Base-by-base conservation (phyloP, 768 basidiomycete species). In the Rhodocollybia butyracea region DNA sequence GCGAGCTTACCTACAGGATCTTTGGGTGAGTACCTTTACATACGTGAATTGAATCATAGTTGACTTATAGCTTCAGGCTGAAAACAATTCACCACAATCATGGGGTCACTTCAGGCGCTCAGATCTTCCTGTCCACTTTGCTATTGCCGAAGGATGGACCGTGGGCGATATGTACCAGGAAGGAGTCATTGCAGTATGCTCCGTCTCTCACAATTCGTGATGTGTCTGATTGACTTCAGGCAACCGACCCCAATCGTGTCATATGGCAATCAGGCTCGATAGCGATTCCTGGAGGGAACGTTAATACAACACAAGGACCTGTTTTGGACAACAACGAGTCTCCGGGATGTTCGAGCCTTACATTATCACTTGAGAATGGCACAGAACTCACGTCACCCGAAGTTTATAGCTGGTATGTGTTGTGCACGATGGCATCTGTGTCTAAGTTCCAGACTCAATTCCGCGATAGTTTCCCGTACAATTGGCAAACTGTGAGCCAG, bases 161-260 rank as follows among this genome's bases (percentile, higher is more conserved):
- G 48, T 56, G 26, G 55, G 46, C 15, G 55, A 56, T 56, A 56
- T 56, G 55, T 51, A 56, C 27, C 55, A 56, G 34, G 17, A 56
- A 22, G 46, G 46, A n/a, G 48, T 56, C 27, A 50, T 56, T 38
- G 55, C 55, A 15, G 46, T 51, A 50, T 27, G 46, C 30, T 38
- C 15, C 26, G 21, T 36, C 12, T 22, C 2, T 21, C 12, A 13
- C 40, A 5, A 42, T n/a, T 24, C 17, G 27, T 8, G n/a, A 17
- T 15, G 31, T 10, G 24, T 21, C 2, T 41, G 5, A 29, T 42
- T 27, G n/a, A 7, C n/a, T 43, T 0, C 0, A 54, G 53, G 27
- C 41, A 5, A 54, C 53, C 2, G 32, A 54, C 31, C 53, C 53
- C 22, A 54, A 54, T 32, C 53, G 53, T 26, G 32, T 45, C 42